Evolutionary conservation across 257 asterid species (phyloP).

Genomic region (Solanum appendiculatum): DNA sequence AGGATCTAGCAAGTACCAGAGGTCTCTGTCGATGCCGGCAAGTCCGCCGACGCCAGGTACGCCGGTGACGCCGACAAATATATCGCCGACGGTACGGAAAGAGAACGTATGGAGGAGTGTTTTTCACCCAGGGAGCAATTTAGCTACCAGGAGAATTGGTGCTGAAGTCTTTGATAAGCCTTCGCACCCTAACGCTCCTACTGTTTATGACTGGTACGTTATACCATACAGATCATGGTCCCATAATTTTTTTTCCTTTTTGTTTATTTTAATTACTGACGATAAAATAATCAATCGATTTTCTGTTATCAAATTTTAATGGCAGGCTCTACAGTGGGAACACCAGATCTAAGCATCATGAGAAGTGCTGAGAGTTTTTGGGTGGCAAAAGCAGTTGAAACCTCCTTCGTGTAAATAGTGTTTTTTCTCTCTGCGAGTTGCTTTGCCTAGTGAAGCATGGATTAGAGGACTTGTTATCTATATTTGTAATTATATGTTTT

Average conservation of each 20-base stretch:
- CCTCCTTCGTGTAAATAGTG: slow-evolving; percentile 27
- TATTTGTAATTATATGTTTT: background rate
- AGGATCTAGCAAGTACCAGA: slow-evolving; percentile 34
- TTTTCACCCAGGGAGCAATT: slow-evolving; percentile 91
- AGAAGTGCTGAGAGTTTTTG: background rate
- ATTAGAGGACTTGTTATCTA: background rate
- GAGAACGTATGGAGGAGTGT: slow-evolving; percentile 98
- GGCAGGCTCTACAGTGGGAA: slow-evolving; percentile 92
- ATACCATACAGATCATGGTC: background rate
- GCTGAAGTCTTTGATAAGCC: slow-evolving; percentile 76
- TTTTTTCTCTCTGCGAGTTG: background rate
- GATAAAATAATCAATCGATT: background rate
- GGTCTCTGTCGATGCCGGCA: slow-evolving; percentile 56
- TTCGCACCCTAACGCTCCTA: slow-evolving; percentile 67
- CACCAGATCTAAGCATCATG: slow-evolving; percentile 72
- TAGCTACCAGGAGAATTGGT: slow-evolving; percentile 61
- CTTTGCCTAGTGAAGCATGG: background rate
- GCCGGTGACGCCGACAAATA: slow-evolving; percentile 48
- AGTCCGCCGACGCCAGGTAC: slow-evolving; percentile 46
- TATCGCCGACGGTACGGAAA: slow-evolving; percentile 45
- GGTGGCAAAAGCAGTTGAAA: background rate
- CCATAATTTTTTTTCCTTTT: background rate
- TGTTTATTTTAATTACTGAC: background rate
- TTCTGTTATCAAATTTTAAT: background rate
- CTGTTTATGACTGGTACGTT: slow-evolving; percentile 87